Conservation (phyloP, 345 rosid species). For the Eucalyptus cladocalyx region DNA sequence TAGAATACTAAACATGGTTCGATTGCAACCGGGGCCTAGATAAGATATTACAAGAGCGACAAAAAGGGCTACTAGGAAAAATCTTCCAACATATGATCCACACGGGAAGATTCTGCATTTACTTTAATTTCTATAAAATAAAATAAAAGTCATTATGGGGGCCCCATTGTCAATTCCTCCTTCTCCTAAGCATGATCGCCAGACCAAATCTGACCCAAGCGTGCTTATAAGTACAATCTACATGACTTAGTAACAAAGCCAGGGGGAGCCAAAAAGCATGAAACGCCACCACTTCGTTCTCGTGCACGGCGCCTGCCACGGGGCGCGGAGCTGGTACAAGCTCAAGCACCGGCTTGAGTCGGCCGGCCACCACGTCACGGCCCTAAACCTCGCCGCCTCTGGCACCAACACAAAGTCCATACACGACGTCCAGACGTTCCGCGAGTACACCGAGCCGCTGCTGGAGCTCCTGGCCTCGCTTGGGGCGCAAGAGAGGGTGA, state of each 20-base stretch:
- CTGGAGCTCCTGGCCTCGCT: slow-evolving; percentile 14
- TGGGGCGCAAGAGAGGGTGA: slow-evolving; percentile 19
- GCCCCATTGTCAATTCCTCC: neutral
- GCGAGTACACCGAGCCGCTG: slow-evolving; percentile 35
- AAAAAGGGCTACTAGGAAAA: neutral
- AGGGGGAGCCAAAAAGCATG: neutral
- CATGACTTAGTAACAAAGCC: neutral
- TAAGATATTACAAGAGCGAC: neutral
- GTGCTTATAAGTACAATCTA: neutral
- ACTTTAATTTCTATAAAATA: neutral
- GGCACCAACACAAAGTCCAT: slow-evolving; percentile 29
- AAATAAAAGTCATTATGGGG: neutral
- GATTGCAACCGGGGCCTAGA: neutral
- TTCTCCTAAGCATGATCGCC: neutral
- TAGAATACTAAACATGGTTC: neutral
- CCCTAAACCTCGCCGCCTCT: slow-evolving; percentile 33
- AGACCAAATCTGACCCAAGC: neutral
- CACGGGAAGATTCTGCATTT: neutral
- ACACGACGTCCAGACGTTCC: slow-evolving; percentile 18
- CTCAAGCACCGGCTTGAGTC: slow-evolving; percentile 37
- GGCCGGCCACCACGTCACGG: slow-evolving; percentile 32
- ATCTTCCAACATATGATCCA: neutral
- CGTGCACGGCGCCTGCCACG: slow-evolving; percentile 53
- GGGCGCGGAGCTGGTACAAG: slow-evolving; percentile 67
- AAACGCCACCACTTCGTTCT: slow-evolving; percentile 28